Conservation (phyloP, 345 rosid genomes). For the Hibiscus trionum region DNA sequence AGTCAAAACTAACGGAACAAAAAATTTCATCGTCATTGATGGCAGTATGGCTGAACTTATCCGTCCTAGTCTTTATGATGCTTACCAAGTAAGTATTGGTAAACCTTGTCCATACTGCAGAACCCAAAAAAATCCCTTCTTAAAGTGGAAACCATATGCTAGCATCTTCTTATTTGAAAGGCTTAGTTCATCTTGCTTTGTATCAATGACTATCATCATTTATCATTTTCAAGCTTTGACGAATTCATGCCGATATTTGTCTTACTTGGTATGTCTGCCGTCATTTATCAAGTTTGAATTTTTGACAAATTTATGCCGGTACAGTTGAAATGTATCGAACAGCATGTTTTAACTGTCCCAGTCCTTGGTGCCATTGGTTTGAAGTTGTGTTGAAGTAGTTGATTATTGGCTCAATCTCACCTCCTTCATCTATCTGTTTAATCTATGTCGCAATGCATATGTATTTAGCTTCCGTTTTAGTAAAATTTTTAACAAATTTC, state of each 20-base stretch:
- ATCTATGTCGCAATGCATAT: not conserved
- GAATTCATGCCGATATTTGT: not conserved
- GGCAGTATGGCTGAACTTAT: constrained; percentile 99
- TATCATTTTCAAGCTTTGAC: not conserved
- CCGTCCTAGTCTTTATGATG: constrained; percentile 95
- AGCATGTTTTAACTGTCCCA: not conserved
- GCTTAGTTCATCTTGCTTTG: not conserved
- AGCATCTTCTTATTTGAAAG: too few species aligned
- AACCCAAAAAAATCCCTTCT: too few species aligned
- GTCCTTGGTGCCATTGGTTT: not conserved
- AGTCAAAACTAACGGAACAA: not conserved
- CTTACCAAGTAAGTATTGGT: constrained; percentile 65
- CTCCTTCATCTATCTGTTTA: too few species aligned
- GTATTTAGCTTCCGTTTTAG: not conserved
- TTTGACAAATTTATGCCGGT: too few species aligned
- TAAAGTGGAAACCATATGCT: too few species aligned
- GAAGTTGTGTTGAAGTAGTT: not conserved
- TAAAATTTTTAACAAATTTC: not conserved
- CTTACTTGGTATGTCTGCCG: too few species aligned
- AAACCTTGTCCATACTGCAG: too few species aligned
- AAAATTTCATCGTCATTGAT: not conserved
- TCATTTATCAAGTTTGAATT: too few species aligned
- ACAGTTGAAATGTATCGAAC: not conserved
- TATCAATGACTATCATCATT: not conserved
- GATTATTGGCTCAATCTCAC: not conserved